Percentiles rank a stretch among this genome's conserved stretches.
These are phyloP conservation scores for Mycotypha africana DNA, from an alignment of 371 early-diverging fungal species.

Conservation along the genomic window DNA sequence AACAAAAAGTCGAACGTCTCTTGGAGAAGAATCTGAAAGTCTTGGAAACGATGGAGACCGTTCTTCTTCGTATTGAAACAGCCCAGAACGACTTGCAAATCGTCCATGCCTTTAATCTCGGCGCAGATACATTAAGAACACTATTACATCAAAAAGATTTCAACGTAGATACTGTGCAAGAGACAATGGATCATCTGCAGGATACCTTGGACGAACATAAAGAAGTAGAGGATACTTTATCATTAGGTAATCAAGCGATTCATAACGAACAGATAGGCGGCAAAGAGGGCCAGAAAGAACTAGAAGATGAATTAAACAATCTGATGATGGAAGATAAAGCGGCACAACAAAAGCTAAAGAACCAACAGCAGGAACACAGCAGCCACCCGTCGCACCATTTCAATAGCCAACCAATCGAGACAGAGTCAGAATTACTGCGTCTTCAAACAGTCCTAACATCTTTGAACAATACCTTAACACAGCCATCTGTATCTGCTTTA, in stretches of 20 bases:
- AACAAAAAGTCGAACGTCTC: constrained; percentile 31
- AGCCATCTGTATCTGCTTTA: no score
- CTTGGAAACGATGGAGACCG: constrained; percentile 48
- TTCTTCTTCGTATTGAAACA: constrained; percentile 45
- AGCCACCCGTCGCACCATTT: not conserved
- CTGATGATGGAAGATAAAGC: not conserved
- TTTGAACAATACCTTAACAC: no score
- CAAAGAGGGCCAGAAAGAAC: not conserved
- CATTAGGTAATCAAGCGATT: not conserved
- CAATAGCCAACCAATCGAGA: constrained; percentile 9
- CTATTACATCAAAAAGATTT: constrained; percentile 28
- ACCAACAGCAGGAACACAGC: not conserved
- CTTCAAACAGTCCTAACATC: constrained; percentile 9
- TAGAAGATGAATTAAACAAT: constrained; percentile 5
- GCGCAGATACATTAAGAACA: constrained; percentile 37
- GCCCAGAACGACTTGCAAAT: constrained; percentile 49
- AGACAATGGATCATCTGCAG: constrained; percentile 45
- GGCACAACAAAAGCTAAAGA: no score
- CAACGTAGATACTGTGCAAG: constrained; percentile 30
- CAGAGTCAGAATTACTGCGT: constrained; percentile 9
- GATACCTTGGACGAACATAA: constrained; percentile 46
- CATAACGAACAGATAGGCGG: not conserved
- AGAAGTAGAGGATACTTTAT: constrained; percentile 47
- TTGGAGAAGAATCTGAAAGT: constrained; percentile 38
- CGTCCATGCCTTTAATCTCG: constrained; percentile 47